Evolutionary conservation across 1,284 basidiomycete species (phyloP), one percentile per base, ranked within the genome.

Genomic region (Cryptococcus sp.): DNA sequence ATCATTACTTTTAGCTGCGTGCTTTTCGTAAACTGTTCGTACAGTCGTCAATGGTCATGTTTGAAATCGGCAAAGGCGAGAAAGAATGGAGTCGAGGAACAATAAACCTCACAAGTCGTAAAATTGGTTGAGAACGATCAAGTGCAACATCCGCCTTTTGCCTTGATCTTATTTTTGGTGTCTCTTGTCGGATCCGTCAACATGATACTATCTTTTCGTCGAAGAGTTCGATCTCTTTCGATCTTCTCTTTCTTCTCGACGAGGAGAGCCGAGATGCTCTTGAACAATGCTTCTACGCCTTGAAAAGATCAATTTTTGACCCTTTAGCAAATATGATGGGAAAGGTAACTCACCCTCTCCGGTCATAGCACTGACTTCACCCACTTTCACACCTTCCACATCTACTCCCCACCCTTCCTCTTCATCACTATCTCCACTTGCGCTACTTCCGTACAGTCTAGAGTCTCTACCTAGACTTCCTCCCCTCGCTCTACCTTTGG

Each of bases 281-380:
- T 65, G 64, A 74, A 76, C 14, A 76, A 59, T n/a, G 62, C 63
- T 52, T 76, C 75, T 51, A 76, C 69, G 36, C 73, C 74, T 74
- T 11, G 10, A 36, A 42, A 10, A 49, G 5, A 30, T 31, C 6
- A 34, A 1, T 13, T 14, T 3, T 15, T 14, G 34, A 30, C 48
- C 33, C 23, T 34, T 5, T 46, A 7, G 13, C 46, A 31, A 10
- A 38, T 41, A 41, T 41, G 38, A n/a, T 10, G 38, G 2, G 38
- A 41, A 41, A 41, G n/a, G 10, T 41, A 10, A 61, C 68, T 59
- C 57, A 73, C 73, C 74, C 45, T 73, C 63, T n/a, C 72, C 72
- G 7, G 68, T 70, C 13, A 71, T 52, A 23, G 72, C 65, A 48
- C 64, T 68, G 55, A 70, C 71, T 54, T 76, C 75, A 34, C 75